These are phyloP conservation scores for Henningerozyma blattae DNA, from an alignment of 805 yeast genomes.

Conservation along the genomic window DNA sequence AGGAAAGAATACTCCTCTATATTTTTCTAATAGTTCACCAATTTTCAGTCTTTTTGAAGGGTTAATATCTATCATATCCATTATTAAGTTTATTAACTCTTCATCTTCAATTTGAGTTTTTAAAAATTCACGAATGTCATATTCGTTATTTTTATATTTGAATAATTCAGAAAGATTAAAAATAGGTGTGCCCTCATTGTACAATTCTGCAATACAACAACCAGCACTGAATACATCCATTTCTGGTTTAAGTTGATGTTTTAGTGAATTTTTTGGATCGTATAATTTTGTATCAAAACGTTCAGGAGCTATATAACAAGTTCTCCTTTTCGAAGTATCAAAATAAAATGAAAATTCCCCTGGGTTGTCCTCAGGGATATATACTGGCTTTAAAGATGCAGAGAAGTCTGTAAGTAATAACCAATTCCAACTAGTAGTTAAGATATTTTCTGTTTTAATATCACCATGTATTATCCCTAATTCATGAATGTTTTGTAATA, in stretches of 20 bases:
- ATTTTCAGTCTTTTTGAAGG: conserved; percentile 53
- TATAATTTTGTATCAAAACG: conserved; percentile 38
- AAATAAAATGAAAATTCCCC: conserved; percentile 84
- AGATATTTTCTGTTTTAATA: conserved; percentile 77
- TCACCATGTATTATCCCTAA: conserved; percentile 72
- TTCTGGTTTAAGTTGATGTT: conserved; percentile 33
- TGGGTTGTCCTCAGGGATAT: conserved; percentile 86
- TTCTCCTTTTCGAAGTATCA: conserved; percentile 77
- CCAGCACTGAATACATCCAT: conserved; percentile 82
- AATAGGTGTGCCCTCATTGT: conserved; percentile 73
- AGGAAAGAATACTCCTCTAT: conserved; percentile 47
- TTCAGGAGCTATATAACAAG: conserved; percentile 92
- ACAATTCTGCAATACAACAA: conserved; percentile 84
- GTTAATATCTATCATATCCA: conserved; percentile 49
- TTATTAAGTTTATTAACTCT: conserved; percentile 41
- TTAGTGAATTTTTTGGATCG: conserved; percentile 3
- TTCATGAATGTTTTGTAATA: conserved; percentile 52
- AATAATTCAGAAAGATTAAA: conserved; percentile 82
- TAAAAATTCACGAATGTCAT: conserved; percentile 32
- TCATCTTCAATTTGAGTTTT: conserved; percentile 35
- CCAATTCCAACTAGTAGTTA: conserved; percentile 88
- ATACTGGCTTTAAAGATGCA: conserved; percentile 60
- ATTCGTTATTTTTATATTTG: conserved; percentile 63
- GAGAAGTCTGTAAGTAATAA: conserved; percentile 73
- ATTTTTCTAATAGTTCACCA: conserved; percentile 37